phyloP scores from a whole-genome alignment of 2,329 filamentous ascomycete species.

The Lecanicillium sp. region DNA sequence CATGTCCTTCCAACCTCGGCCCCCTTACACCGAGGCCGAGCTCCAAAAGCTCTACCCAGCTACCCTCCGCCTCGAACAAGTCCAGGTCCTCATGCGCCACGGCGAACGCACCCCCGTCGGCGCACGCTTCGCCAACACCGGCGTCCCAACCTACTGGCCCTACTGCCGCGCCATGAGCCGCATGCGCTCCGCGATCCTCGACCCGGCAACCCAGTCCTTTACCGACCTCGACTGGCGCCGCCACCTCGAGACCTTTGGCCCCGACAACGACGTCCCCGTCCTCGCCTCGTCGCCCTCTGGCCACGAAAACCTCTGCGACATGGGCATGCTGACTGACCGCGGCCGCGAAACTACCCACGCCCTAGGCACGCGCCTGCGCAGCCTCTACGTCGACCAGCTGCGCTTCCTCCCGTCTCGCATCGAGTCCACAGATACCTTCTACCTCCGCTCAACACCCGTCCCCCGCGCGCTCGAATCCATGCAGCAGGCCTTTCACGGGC shows the following conservation, averaged over 20 bases:
- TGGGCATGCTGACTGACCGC: slow-evolving; percentile 67
- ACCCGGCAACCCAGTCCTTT: slow-evolving; percentile 29
- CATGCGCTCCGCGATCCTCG: slow-evolving; percentile 48
- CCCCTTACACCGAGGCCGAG: slow-evolving; percentile 74
- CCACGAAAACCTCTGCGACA: slow-evolving; percentile 74
- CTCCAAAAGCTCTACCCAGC: slow-evolving; percentile 73
- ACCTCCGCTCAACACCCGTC: slow-evolving; percentile 66
- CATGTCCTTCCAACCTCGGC: slow-evolving; percentile 74
- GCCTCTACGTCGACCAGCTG: slow-evolving; percentile 68
- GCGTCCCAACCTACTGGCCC: slow-evolving; percentile 68
- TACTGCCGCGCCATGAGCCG: slow-evolving; percentile 75
- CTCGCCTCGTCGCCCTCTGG: slow-evolving; percentile 59
- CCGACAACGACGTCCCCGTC: slow-evolving; percentile 59
- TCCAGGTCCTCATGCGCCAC: slow-evolving; percentile 78
- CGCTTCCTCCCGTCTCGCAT: slow-evolving; percentile 58
- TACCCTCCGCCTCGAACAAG: slow-evolving; percentile 72
- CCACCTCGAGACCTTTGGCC: slow-evolving; percentile 74
- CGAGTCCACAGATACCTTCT: slow-evolving; percentile 47
- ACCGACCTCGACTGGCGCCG: slow-evolving; percentile 53
- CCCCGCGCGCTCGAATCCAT: slow-evolving; percentile 70
- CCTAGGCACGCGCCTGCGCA: slow-evolving; percentile 58
- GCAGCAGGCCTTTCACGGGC: slow-evolving; percentile 65
- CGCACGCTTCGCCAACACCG: slow-evolving; percentile 76
- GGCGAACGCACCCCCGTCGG: slow-evolving; percentile 78
- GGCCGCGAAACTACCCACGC: slow-evolving; percentile 64